Base-by-base conservation (phyloP, 1,139 yeast genomes). In the Lizanozyma gosingica region DNA sequence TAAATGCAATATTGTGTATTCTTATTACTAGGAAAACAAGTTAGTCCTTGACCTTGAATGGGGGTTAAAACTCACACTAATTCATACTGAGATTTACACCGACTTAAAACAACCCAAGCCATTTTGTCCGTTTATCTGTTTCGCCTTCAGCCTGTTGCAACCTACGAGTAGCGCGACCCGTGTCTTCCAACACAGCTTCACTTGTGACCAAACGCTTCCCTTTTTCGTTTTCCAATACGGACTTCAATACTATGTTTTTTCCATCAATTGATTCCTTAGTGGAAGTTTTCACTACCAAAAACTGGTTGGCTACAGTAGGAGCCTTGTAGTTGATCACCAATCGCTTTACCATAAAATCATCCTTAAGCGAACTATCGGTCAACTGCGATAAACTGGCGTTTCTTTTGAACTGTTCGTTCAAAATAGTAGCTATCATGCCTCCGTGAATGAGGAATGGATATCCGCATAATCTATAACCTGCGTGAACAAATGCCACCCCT, bases 371-470 rank as follows among this genome's bases (percentile, higher is more conserved):
- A 29, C 70, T 65, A 14, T 47, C 44, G 2, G 69, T 58, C 14
- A 40, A 44, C 33, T 47, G 48, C 17, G 64, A 47, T 52, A 76
- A 60, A 4, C 74, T 69, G 1, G 83, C 81, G 41, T 76, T 73
- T 40, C 82, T 59, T 43, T 76, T 80, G 62, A 79, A 71, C 3
- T 84, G 70, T 47, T 88, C 96, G 54, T 85, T 94, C 43, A 87
- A 64, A 14, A 90, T 63, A 0, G 95, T 82, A 6, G 94, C 95
- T 34, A 90, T 60, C 35, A 90, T 77, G 0, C 97, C 97, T 3
- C 97, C 97, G 55, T 90, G 97, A 1, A 87, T 74, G 34, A 90
- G 65, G 50, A 85, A 80, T 1, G 97, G 97, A 55, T 83, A 88
- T 2, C 97, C 97, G 38, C 94, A 80, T 33, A 88, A 62, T 46